Evolutionary conservation across 1,284 basidiomycete species (phyloP), one percentile per base, ranked within the genome.

Genomic region (Anthracocystis panici-leucophaei): DNA sequence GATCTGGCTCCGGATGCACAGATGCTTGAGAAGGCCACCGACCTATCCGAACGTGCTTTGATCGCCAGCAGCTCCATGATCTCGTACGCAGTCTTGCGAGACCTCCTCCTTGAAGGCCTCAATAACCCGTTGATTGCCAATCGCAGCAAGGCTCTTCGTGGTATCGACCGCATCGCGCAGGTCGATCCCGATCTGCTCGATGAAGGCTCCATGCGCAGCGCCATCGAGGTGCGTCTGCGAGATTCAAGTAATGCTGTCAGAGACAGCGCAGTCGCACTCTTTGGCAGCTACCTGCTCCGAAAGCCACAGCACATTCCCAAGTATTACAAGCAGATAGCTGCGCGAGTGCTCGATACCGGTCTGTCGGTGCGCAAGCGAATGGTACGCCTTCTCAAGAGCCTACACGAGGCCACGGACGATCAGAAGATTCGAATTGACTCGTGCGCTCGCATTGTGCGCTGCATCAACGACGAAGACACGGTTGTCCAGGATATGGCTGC

Each of bases 211-310:
- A 66, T 81, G 50, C 79, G 75, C 16, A 41, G 49, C 5, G 79
- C 92, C 0, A 94, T 99, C 72, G 94, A 97, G 85, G 90, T 90
- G 23, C 92, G 96, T 81, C 88, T 99, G 20, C 87, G 92, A 3
- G 96, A 99, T 81, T 91, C 89, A 62, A 97, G 95, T 0, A 91
- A 95, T 0, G 92, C 92, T 27, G 97, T 99, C 20, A 91, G 96
- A 38, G 97, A 99, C 85, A 93, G 94, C 6, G 94, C 96, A 6
- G 92, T 99, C 9, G 95, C 97, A 71, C 88, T 99, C 52, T 92
- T 99, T 65, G 95, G 96, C 29, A 96, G 94, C 86, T 97, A 97
- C 82, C 91, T 98, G 86, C 90, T 95, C 27, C 91, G 93, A 64
- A 91, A 92, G 3, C 92, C 93, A 0, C 90, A 91, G 63, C 90